Base-by-base conservation (phyloP, 257 asterid species). In the Leptodermis oblonga region DNA sequence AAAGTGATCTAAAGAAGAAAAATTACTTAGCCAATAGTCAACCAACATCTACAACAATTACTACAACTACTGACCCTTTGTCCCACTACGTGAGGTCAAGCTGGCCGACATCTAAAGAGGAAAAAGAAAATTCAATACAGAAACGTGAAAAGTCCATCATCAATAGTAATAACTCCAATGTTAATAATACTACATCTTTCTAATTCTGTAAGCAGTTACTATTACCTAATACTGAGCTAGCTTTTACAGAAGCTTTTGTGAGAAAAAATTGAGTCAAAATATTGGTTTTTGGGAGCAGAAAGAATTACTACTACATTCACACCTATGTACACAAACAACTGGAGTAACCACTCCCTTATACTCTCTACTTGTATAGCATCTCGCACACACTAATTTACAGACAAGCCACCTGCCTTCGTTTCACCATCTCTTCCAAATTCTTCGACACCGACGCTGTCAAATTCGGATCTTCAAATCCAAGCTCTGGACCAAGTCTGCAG, bases 401-500 rank as follows among this genome's bases (percentile, higher is more conserved):
- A 46, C 99, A 89, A 70, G 88, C 39, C 64, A 89, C 75, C 83
- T 87, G 96, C 65, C 95, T 83, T 70, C 79, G 76, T 76, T 85
- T 91, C 34, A 85, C 81, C 90, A 84, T 86, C 81, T 80, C 86
- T 77, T 89, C 97, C 89, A 94, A 78, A 81, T 94, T 87, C 55
- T 84, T 82, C 0, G 93, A 84, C 49, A 94, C 97, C 77, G 58
- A 65, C 25, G 85, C 82, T 1, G 95, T 94, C 76, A 94, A 71
- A 78, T 85, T 94, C 5, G 96, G 97, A 79, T 94, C 97, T 81
- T 89, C 99, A 65, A 74, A 87, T 46, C 94, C 95, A 22, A 89
- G 92, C 77, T 89, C 97, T 18, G 88, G 87, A 1, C 97, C 96
- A 2, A 79, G 73, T 75, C 97, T 94, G 88, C 86, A 82, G 61